Evolutionary conservation across 331 rosid genomes (phyloP).

Genomic region (Cydonia oblonga): DNA sequence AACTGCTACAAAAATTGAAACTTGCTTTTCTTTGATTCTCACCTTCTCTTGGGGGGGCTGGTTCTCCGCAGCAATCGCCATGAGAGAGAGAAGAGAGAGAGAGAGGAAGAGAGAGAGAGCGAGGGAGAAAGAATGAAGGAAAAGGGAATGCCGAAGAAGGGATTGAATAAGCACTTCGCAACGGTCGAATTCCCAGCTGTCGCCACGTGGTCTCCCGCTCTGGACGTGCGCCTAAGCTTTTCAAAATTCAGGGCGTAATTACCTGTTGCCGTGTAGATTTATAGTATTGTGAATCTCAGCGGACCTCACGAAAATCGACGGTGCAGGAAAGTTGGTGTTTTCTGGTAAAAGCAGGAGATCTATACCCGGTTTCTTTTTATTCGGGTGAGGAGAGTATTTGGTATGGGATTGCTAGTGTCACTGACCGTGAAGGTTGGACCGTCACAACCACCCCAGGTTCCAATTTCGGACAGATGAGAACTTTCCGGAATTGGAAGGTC

Average conservation of each 20-base stretch:
- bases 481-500: not conserved
- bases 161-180: slow-evolving; percentile 25
- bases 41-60: slow-evolving; percentile 61
- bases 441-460: not conserved
- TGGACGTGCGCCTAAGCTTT: not conserved
- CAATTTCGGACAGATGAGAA: not conserved
- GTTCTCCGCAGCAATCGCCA: slow-evolving; percentile 76
- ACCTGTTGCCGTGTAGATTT: not conserved
- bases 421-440: too few species aligned
- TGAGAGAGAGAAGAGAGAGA: slow-evolving; percentile 11
- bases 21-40: not conserved
- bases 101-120: not conserved
- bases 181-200: slow-evolving; percentile 66
- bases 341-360: not conserved
- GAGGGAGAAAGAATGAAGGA: slow-evolving; percentile 4
- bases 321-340: not conserved
- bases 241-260: slow-evolving; percentile 6
- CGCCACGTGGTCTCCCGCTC: slow-evolving; percentile 45
- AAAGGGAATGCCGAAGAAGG: not conserved
- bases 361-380: not conserved
- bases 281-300: too few species aligned
- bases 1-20: not conserved
- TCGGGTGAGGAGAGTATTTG: not conserved
- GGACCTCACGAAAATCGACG: not conserved
- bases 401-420: accelerated